Base-by-base conservation (phyloP, 805 yeast species). In the Huiozyma naganishii region DNA sequence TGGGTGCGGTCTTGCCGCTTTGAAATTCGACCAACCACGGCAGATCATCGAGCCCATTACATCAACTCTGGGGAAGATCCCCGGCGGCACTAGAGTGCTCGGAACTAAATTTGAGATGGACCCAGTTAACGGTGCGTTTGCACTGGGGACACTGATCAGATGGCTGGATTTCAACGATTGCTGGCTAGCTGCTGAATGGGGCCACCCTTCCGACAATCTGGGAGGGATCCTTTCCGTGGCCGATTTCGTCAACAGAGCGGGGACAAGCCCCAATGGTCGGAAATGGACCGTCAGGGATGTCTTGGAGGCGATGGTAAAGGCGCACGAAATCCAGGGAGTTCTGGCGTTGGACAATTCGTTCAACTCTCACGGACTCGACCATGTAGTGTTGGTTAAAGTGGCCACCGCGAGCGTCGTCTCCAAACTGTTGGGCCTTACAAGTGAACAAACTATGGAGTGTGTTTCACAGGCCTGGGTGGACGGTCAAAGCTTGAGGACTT, bases 131-230 rank as follows among this genome's bases (percentile, higher is more conserved):
- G 81, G 76, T 37, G 79, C 80, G 13, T 76, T 76, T 62, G 62
- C 74, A 36, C 72, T 74, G 46, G 80, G 80, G 7, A 71, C 79
- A 17, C 58, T 71, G 45, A 73, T 76, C 52, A 67, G 82, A 45
- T 76, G 81, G 81, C 60, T 76, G 44, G 82, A 76, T 51, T 76
- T 69, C 63, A 76, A 76, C 48, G 81, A 76, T 55, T 76, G 81
- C 58, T 76, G 81, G 81, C 59, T 76, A 36, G 82, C 81, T 40
- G 80, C 79, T n/a, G 81, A 77, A 57, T 76, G 82, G 81, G 82
- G 82, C 4, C 82, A 76, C 57, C 82, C 81, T 27, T 72, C 78
- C 30, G 82, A 76, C 53, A 76, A 76, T 57, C 52, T 76, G 41
- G 81, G 80, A 39, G 77, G 78, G 41, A 74, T 76, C 45, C 57